phyloP scores from a whole-genome alignment of 2,329 filamentous ascomycete species.

The Colletotrichum noveboracense region DNA sequence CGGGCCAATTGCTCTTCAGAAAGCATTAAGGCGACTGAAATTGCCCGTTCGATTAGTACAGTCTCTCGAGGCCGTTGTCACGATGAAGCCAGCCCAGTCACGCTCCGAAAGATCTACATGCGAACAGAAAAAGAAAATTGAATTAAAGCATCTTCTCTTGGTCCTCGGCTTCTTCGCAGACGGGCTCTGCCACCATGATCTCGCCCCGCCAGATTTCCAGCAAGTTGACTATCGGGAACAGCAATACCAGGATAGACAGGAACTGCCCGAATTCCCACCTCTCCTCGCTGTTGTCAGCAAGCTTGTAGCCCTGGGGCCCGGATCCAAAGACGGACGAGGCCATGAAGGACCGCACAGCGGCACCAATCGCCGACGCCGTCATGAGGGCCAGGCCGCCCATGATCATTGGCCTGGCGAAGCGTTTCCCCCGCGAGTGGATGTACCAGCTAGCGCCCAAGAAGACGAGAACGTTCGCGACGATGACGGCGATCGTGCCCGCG shows the following conservation, averaged over 20 bases:
- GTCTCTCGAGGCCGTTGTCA: not conserved
- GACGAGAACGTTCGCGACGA: conserved; percentile 62
- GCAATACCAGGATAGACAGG: conserved; percentile 61
- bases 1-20: not conserved
- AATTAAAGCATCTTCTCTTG: not conserved
- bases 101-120: not conserved
- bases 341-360: conserved; percentile 60
- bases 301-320: conserved; percentile 46
- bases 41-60: not conserved
- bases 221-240: conserved; percentile 64
- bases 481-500: conserved; percentile 65
- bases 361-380: conserved; percentile 61
- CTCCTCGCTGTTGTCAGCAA: conserved; percentile 59
- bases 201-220: conserved; percentile 64
- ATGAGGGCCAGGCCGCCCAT: conserved; percentile 60
- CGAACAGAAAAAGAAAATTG: not conserved
- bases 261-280: conserved; percentile 69
- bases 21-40: fast-evolving
- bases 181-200: conserved; percentile 34
- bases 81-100: not conserved
- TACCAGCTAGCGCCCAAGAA: conserved; percentile 69
- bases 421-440: conserved; percentile 59
- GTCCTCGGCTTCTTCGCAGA: not conserved
- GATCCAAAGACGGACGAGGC: conserved; percentile 65
- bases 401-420: conserved; percentile 61